Conservation (phyloP, 768 basidiomycete species). For the Crepidotus variabilis region DNA sequence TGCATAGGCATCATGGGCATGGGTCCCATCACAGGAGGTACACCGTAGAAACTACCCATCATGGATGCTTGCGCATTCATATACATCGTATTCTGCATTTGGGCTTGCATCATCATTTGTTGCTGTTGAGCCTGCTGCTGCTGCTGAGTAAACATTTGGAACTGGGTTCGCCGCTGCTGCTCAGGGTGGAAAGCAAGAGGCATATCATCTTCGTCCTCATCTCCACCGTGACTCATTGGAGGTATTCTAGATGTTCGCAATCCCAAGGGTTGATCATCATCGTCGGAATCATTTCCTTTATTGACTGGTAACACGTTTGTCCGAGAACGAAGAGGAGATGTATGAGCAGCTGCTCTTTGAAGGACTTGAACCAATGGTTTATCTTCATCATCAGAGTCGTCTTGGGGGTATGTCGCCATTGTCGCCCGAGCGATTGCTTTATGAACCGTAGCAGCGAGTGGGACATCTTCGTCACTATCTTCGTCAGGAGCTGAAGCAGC, state of each 20-base stretch:
- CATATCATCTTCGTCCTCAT: conserved; percentile 60
- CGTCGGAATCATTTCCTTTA: conserved; percentile 39
- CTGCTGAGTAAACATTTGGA: conserved; percentile 71
- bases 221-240: conserved; percentile 14
- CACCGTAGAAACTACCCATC: conserved; percentile 69
- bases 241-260: conserved; percentile 55
- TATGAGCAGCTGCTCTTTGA: conserved; percentile 37
- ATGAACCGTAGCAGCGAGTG: conserved; percentile 61
- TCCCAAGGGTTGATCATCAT: conserved; percentile 72
- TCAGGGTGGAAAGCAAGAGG: conserved; percentile 72
- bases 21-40: conserved; percentile 47
- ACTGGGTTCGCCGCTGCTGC: conserved; percentile 75
- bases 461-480: conserved; percentile 74
- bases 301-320: conserved; percentile 28
- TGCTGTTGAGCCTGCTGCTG: conserved; percentile 70
- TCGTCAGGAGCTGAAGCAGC: conserved; percentile 20
- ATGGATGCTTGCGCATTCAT: conserved; percentile 52
- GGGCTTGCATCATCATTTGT: conserved; percentile 73
- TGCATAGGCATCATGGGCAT: conserved; percentile 38
- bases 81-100: conserved; percentile 72
- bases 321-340: conserved; percentile 35
- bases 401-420: conserved; percentile 16
- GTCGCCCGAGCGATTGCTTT: conserved; percentile 46
- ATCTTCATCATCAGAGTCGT: conserved; percentile 71
- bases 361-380: conserved; percentile 64